These are phyloP conservation scores for Penicillium sp. DNA, from an alignment of 2,329 filamentous ascomycete species.

Conservation along the genomic window DNA sequence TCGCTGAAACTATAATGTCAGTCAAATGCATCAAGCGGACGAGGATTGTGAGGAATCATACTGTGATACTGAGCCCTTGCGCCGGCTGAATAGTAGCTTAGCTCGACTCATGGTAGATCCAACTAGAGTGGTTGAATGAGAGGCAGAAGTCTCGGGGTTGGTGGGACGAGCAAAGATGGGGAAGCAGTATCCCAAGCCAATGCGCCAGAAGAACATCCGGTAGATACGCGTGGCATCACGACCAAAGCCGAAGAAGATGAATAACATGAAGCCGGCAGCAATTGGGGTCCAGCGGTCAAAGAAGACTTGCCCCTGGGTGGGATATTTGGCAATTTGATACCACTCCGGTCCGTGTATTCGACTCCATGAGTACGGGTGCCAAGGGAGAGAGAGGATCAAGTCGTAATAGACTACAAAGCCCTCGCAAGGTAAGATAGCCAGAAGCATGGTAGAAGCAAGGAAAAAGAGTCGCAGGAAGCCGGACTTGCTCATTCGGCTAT, in stretches of 20 bases:
- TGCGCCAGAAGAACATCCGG: slow-evolving; percentile 46
- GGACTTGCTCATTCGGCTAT: slow-evolving; percentile 58
- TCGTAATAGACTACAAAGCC: slow-evolving; percentile 56
- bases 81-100: slow-evolving; percentile 33
- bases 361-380: slow-evolving; percentile 57
- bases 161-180: slow-evolving; percentile 27
- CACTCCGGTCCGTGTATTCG: slow-evolving; percentile 57
- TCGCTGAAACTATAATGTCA: slow-evolving; percentile 15
- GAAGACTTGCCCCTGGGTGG: slow-evolving; percentile 49
- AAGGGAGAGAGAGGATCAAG: slow-evolving; percentile 38
- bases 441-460: slow-evolving; percentile 58
- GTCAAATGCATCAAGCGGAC: not conserved
- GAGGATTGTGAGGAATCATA: slow-evolving; percentile 12
- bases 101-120: slow-evolving; percentile 34
- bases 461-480: slow-evolving; percentile 61
- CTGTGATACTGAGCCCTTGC: slow-evolving; percentile 23
- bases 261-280: slow-evolving; percentile 57
- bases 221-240: slow-evolving; percentile 63
- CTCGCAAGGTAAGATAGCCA: slow-evolving; percentile 58
- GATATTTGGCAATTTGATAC: slow-evolving; percentile 53
- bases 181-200: slow-evolving; percentile 47
- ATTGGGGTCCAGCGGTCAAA: slow-evolving; percentile 64
- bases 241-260: slow-evolving; percentile 68
- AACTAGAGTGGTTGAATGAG: slow-evolving; percentile 22
- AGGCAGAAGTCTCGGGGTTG: slow-evolving; percentile 15